Base-by-base conservation (phyloP, 768 basidiomycete species). In the Podaxis sp. region DNA sequence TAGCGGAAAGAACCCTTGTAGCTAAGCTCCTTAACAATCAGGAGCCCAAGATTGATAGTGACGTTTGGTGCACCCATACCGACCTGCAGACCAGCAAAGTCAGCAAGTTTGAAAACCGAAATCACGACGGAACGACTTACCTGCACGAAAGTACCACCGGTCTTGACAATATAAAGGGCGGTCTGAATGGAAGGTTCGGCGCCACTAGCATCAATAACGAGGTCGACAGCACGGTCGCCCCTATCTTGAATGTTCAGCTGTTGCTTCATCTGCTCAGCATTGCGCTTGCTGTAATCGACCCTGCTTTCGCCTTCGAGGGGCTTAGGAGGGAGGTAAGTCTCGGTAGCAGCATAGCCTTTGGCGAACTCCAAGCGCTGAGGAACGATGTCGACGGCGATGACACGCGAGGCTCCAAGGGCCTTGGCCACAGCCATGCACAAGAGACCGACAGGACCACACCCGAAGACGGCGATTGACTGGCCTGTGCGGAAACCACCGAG, bases 391-490 rank as follows among this genome's bases (percentile, higher is more conserved):
- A 96, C 83, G 3, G 88, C 95, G 62, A 98, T 82, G 63, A 96
- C 81, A 51, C 90, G 87, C 44, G 82, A 79, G 1, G 94, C 96
- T 37, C 94, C 95, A 50, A 96, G 79, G 2, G 95, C 95, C 71
- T 90, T 95, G 5, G 96, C 95, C n/a, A 94, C 93, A 5, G 93
- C 95, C 90, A 95, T 93, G 69, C 90, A 91, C 21, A 97, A 83
- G 28, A 96, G 76, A n/a, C 94, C 92, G 57, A 82, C 78, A 28
- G 95, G 95, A 1, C 95, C 93, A 63, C 88, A 95, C 32, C 95
- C 95, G 67, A 95, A 95, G 57, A 98, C 79, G 14, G 83, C 85
- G 63, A 96, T 86, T 38, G 85, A 86, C 69, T 94, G 86, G 66
- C 85, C 86, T 38, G 90, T 79, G 51, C 82, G 82, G 71, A 97